Percentiles rank a stretch among this genome's conserved stretches.
Conservation (phyloP, 768 basidiomycete genomes). For the Naganishia kalamii region DNA sequence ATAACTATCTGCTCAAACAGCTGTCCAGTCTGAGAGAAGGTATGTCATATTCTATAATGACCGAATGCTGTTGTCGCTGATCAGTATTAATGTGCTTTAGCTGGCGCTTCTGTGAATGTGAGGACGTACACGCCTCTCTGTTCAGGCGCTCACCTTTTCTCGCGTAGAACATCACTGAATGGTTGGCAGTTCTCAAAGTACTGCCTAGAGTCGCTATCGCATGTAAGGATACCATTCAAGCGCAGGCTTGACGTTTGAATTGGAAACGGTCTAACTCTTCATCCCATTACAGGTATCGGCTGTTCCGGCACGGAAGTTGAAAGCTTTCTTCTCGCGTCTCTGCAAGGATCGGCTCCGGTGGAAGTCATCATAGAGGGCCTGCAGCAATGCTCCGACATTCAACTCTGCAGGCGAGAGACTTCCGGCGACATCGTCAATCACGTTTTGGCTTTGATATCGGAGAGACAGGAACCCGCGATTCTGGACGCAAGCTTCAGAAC, state of each 20-base stretch:
- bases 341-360: background rate
- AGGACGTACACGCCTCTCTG: background rate
- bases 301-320: background rate
- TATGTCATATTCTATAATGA: background rate
- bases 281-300: background rate
- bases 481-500: conserved; percentile 10
- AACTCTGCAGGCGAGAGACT: background rate
- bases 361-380: background rate
- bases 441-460: conserved; percentile 11
- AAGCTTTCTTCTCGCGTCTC: background rate
- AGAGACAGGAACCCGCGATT: conserved; percentile 16
- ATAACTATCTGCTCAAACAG: conserved; percentile 3
- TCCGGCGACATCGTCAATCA: conserved; percentile 17
- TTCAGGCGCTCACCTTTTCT: background rate
- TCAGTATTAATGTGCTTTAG: background rate
- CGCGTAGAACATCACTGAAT: background rate
- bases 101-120: background rate
- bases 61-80: background rate
- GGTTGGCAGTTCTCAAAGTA: conserved; percentile 15
- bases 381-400: background rate
- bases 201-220: conserved; percentile 8
- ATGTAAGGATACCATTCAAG: background rate
- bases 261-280: background rate
- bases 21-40: background rate
- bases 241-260: background rate